Evolutionary conservation across 1,284 basidiomycete genomes (phyloP), one percentile per base, ranked within the genome.

Genomic region (Austroboletus rostrupii): DNA sequence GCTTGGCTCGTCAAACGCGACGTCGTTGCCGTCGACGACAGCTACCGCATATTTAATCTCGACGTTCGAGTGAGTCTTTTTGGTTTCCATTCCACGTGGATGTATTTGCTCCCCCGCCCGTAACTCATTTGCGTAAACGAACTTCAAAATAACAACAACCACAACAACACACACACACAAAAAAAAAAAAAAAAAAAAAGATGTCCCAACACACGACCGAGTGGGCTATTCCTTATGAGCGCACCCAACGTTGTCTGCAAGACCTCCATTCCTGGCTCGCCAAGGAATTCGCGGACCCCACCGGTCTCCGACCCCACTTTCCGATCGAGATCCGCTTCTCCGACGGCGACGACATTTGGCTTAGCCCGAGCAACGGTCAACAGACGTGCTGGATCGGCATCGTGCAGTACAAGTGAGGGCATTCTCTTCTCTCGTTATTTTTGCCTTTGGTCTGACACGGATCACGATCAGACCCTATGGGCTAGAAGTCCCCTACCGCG

Each of bases 301-400:
- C 78, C 21, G 95, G 95, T 13, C 74, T 93, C 46, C 80, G 90
- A 23, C 85, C 90, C 5, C 95, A 99, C 66, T 97, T 95, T 68
- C 91, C 92, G 5, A 79, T 99, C 63, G 96, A 99, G 73, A 85
- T 99, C 55, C 82, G 97, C 11, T 96, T 93, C 70, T 88, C 90
- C 32, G 83, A 84, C 21, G 76, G 78, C 20, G 96, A 99, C 71
- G 91, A 95, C 61, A 92, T 98, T 53, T 97, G 92, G 88, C 76
- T 99, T 42, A 92, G 89, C 64, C 96, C 94, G 13, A 85, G 87
- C 59, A 84, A 84, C 62, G 89, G 87, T 21, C 79, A 85, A 52
- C 77, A 75, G 65, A 95, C 88, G 14, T 90, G 87, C 62, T 99
- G 93, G 87, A 92, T 99, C 53, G 96, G 97, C n/a, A 81, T 98